phyloP scores from a whole-genome alignment of 768 basidiomycete genomes.

The Paxillus involutus region DNA sequence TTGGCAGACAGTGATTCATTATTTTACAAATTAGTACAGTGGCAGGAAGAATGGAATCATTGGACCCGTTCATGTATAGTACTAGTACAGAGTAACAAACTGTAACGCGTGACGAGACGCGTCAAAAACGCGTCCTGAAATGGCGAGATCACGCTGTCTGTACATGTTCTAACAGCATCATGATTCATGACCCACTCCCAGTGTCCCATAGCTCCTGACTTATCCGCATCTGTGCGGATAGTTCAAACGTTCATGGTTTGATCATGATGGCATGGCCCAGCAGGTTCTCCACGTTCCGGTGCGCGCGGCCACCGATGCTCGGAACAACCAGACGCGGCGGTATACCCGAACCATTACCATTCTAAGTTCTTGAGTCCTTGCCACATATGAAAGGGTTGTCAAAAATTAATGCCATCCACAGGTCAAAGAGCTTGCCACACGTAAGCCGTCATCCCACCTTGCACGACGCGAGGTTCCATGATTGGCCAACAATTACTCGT shows the following conservation, averaged over 20 bases:
- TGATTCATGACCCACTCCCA: background rate
- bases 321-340: conserved; percentile 20
- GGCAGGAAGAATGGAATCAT: conserved; percentile 13
- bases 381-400: background rate
- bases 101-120: conserved; percentile 24
- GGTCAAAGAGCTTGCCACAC: background rate
- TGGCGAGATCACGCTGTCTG: conserved; percentile 12
- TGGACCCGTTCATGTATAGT: background rate
- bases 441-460: background rate
- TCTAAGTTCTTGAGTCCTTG: conserved; percentile 15
- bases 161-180: background rate
- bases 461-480: too few relatives aligned
- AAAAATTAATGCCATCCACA: background rate
- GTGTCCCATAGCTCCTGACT: conserved; percentile 8
- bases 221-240: conserved; percentile 14
- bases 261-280: background rate
- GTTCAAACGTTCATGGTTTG: background rate
- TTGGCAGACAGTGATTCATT: conserved; percentile 4
- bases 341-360: conserved; percentile 17
- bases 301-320: conserved; percentile 11
- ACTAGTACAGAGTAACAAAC: too few relatives aligned
- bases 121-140: conserved; percentile 25
- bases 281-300: conserved; percentile 19
- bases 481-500: too few relatives aligned
- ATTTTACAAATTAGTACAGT: conserved; percentile 1